Evolutionary conservation across 2,329 filamentous ascomycete species (phyloP).

Genomic region (Emmonsia crescens): DNA sequence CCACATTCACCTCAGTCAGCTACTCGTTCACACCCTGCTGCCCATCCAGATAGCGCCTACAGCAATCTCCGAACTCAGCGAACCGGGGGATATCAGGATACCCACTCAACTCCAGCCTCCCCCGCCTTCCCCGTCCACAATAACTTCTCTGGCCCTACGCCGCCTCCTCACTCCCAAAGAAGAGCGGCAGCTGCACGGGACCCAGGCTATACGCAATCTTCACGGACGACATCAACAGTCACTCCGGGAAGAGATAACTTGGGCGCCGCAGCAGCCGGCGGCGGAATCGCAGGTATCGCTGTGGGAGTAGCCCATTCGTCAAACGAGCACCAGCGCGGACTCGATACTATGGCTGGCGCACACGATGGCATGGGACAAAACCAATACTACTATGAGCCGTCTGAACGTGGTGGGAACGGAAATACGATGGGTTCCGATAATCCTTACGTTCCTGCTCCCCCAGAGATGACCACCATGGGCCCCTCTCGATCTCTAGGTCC

Average conservation of each 20-base stretch:
- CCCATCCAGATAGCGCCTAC: conserved; percentile 15
- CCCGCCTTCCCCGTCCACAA: conserved; percentile 12
- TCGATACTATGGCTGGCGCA: conserved; percentile 47
- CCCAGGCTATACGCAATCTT: conserved; percentile 20
- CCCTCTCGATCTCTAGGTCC: conserved; percentile 18
- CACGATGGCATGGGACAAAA: conserved; percentile 13
- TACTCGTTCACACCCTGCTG: conserved; percentile 12
- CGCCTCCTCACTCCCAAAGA: conserved; percentile 8
- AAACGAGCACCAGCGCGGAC: conserved; percentile 53
- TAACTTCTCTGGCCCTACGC: conserved; percentile 10
- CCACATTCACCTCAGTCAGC: not conserved
- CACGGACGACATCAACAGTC: conserved; percentile 29
- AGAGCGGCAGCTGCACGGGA: conserved; percentile 6
- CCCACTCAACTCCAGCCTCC: conserved; percentile 5
- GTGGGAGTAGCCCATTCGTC: conserved; percentile 51
- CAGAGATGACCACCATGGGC: conserved; percentile 7
- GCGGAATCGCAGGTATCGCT: conserved; percentile 56
- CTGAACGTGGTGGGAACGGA: conserved; percentile 27
- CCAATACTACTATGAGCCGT: conserved; percentile 19
- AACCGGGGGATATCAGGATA: conserved; percentile 8
- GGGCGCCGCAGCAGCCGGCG: conserved; percentile 44
- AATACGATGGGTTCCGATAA: conserved; percentile 27
- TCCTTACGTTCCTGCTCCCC: conserved; percentile 24
- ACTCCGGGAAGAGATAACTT: conserved; percentile 60
- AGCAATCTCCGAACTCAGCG: conserved; percentile 9